phyloP scores from a whole-genome alignment of 768 basidiomycete genomes.

The Leccinum aurantiacum region DNA sequence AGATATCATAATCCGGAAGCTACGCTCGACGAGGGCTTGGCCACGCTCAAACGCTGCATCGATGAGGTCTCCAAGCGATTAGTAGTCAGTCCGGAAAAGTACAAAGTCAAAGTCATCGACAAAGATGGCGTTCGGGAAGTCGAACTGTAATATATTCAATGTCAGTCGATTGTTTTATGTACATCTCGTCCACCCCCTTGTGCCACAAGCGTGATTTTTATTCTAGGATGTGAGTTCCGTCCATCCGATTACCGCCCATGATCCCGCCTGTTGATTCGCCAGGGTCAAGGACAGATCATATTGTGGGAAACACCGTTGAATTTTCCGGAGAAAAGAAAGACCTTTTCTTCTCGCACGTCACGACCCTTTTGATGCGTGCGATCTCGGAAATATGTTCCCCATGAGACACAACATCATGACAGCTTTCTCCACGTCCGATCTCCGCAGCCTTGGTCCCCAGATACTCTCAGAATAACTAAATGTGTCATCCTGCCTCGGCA shows the following conservation, averaged over 20 bases:
- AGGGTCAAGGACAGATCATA: not conserved
- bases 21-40: slow-evolving; percentile 81
- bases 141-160: slow-evolving; percentile 48
- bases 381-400: slow-evolving; percentile 19
- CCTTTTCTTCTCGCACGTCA: slow-evolving; percentile 47
- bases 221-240: slow-evolving; percentile 25
- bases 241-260: slow-evolving; percentile 51
- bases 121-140: slow-evolving; percentile 86
- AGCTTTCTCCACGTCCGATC: slow-evolving; percentile 47
- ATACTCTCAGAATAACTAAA: slow-evolving; percentile 52
- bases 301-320: not conserved
- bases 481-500: slow-evolving; percentile 20
- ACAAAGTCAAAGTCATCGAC: slow-evolving; percentile 90
- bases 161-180: slow-evolving; percentile 8
- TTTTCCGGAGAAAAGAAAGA: not conserved
- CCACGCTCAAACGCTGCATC: slow-evolving; percentile 80
- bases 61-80: slow-evolving; percentile 84
- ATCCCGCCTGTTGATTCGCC: slow-evolving; percentile 45
- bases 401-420: slow-evolving; percentile 8
- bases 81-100: slow-evolving; percentile 75
- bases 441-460: slow-evolving; percentile 54
- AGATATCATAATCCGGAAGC: slow-evolving; percentile 93
- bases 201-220: slow-evolving; percentile 3
- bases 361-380: slow-evolving; percentile 39
- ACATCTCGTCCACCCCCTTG: not conserved